Evolutionary conservation across 2,329 filamentous ascomycete genomes (phyloP).

Genomic region (Spiromastix sp.): DNA sequence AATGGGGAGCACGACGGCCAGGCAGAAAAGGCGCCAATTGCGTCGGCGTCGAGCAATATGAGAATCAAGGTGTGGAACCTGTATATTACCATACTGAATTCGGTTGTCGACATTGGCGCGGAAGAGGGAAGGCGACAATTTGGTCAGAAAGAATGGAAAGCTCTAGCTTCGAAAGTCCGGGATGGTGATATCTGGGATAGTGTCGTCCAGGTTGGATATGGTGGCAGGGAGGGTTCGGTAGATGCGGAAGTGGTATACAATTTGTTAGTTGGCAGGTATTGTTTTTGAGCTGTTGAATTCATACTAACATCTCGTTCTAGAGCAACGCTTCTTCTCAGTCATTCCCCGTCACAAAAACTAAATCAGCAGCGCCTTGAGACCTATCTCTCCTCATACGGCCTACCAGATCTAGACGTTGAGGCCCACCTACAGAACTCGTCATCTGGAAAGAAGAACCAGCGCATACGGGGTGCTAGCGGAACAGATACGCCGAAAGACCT

Average conservation of each 20-base stretch:
- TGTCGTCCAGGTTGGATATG: constrained; percentile 77
- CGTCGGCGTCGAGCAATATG: constrained; percentile 67
- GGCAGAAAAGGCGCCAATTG: constrained; percentile 58
- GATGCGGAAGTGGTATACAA: constrained; percentile 78
- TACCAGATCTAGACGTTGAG: constrained; percentile 62
- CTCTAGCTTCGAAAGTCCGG: constrained; percentile 70
- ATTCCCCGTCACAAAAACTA: constrained; percentile 69
- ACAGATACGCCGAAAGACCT: constrained; percentile 77
- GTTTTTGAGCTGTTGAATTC: constrained; percentile 1
- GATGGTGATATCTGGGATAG: constrained; percentile 94
- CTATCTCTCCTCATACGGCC: constrained; percentile 69
- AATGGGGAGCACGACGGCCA: constrained; percentile 38
- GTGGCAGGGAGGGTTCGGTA: constrained; percentile 77
- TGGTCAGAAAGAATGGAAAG: constrained; percentile 75
- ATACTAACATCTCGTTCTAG: constrained; percentile 36
- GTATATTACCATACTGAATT: constrained; percentile 87
- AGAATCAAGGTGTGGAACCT: constrained; percentile 95
- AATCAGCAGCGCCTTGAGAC: constrained; percentile 84
- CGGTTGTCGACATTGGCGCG: constrained; percentile 75
- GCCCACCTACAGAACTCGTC: constrained; percentile 44
- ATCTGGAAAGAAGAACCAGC: constrained; percentile 22
- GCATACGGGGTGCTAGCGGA: constrained; percentile 42
- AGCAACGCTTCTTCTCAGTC: constrained; percentile 80
- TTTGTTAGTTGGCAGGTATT: constrained; percentile 23
- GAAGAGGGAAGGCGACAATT: constrained; percentile 87